Base-by-base conservation (phyloP, 805 yeast species). In the Cyberlindnera xylosilytica region DNA sequence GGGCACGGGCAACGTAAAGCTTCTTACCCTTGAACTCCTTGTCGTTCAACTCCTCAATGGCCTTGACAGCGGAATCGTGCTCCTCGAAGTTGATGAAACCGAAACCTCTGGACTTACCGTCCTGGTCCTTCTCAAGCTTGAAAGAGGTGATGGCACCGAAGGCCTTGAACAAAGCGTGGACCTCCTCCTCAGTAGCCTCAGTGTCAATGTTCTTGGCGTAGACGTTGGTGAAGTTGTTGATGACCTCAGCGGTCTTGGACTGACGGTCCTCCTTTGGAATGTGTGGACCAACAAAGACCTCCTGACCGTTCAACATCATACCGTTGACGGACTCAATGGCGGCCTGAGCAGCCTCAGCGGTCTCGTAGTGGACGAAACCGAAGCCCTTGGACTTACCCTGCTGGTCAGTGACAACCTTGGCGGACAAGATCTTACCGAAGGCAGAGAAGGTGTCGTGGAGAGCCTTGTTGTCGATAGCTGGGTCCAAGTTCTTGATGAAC, bases 271-370 rank as follows among this genome's bases (percentile, higher is more conserved):
- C 85, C 72, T 79, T 87, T 55, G 96, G 75, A 51, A 90, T 74
- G 73, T 93, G 98, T 66, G 84, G 91, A 60, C 96, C 97, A 61
- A 93, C 99, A 63, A 69, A 93, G 46, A 93, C 97, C 74, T 87
- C 95, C 69, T 81, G 86, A 69, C 91, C 97, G 72, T 91, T 91
- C 73, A 93, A 79, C 62, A 86, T 77, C 98, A 93, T 93, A 72
- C 99, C 99, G 71, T 93, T 90, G 63, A 93, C 96, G 66, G 88
- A 88, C 73, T 87, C 95, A 66, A 93, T 88, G 56, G 99, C 98
- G 60, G 88, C 89, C 52, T 76, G 76, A 52, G 99, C 99, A 59
- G 95, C 82, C 72, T 87, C 96, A 52, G 83, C 86, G 51, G 84
- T 79, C 68, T 89, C 96, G 73, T 84, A 93, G 75, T 93, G 99